phyloP scores from a whole-genome alignment of 805 yeast genomes.

The Lipomyces lipofer region DNA sequence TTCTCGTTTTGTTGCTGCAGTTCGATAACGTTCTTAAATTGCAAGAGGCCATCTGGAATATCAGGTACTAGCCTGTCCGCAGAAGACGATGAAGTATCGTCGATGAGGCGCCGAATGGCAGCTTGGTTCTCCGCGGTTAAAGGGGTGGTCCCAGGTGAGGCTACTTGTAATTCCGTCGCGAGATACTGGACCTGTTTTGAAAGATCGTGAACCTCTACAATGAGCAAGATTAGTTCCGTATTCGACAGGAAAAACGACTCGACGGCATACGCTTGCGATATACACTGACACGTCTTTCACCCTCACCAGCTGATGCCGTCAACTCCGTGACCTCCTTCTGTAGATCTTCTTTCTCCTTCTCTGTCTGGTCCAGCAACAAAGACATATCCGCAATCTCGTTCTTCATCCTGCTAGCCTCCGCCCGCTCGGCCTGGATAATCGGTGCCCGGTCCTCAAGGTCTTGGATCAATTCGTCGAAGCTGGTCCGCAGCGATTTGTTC shows the following conservation, averaged over 20 bases:
- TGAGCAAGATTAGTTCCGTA: constrained; percentile 41
- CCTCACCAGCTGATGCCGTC: constrained; percentile 41
- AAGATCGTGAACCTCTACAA: constrained; percentile 61
- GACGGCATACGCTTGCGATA: constrained; percentile 30
- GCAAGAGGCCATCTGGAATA: constrained; percentile 71
- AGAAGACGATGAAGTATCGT: constrained; percentile 38
- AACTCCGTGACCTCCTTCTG: constrained; percentile 39
- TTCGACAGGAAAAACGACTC: not conserved
- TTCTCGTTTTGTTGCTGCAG: constrained; percentile 75
- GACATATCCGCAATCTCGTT: constrained; percentile 56
- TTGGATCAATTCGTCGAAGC: constrained; percentile 66
- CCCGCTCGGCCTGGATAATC: constrained; percentile 63
- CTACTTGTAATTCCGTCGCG: constrained; percentile 58
- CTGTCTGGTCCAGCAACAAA: constrained; percentile 48
- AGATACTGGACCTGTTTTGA: constrained; percentile 77
- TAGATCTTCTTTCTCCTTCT: constrained; percentile 43
- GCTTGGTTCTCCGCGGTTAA: constrained; percentile 63
- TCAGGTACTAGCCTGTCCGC: constrained; percentile 68
- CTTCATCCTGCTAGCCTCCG: constrained; percentile 58
- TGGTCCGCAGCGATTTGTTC: constrained; percentile 66
- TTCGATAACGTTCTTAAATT: constrained; percentile 66
- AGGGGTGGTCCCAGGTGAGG: constrained; percentile 59
- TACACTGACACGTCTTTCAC: constrained; percentile 37
- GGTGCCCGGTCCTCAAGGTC: constrained; percentile 84
- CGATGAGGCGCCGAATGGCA: constrained; percentile 46